phyloP scores from a whole-genome alignment of 2,329 filamentous ascomycete species.

The Neofusicoccum cordaticola region DNA sequence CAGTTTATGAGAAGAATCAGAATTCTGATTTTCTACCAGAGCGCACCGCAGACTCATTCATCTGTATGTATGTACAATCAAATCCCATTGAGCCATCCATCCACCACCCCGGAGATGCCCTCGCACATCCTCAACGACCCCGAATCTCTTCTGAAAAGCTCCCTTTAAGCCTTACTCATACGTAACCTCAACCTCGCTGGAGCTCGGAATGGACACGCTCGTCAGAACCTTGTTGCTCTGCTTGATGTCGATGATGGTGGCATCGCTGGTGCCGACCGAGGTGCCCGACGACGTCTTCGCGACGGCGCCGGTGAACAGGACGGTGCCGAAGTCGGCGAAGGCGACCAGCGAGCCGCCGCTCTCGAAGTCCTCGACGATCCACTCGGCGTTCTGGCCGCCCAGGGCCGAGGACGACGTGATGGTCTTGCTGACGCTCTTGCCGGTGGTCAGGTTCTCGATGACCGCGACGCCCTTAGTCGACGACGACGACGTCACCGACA shows the following conservation, averaged over 20 bases:
- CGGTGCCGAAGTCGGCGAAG: constrained; percentile 17
- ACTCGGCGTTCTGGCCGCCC: constrained; percentile 20
- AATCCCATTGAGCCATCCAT: too few species aligned
- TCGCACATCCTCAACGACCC: too few species aligned
- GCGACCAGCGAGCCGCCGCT: constrained; percentile 13
- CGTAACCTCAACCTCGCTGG: constrained; percentile 1
- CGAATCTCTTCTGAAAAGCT: too few species aligned
- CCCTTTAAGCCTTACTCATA: background rate
- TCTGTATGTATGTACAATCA: too few species aligned
- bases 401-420: constrained; percentile 34
- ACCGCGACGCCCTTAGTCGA: constrained; percentile 45
- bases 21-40: too few species aligned
- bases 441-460: constrained; percentile 53
- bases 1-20: too few species aligned
- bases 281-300: constrained; percentile 12
- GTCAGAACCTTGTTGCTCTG: constrained; percentile 32
- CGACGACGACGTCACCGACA: constrained; percentile 39
- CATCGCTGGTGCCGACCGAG: constrained; percentile 34
- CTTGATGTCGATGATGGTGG: constrained; percentile 47
- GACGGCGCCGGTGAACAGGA: constrained; percentile 16
- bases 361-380: constrained; percentile 21
- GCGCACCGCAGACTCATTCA: too few species aligned
- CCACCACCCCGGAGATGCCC: too few species aligned
- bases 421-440: constrained; percentile 52
- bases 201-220: background rate